Percentiles rank a stretch among this genome's conserved stretches.
These are phyloP conservation scores for Erigeron canadensis DNA, from an alignment of 129 eudicot genomes.

Conservation along the genomic window DNA sequence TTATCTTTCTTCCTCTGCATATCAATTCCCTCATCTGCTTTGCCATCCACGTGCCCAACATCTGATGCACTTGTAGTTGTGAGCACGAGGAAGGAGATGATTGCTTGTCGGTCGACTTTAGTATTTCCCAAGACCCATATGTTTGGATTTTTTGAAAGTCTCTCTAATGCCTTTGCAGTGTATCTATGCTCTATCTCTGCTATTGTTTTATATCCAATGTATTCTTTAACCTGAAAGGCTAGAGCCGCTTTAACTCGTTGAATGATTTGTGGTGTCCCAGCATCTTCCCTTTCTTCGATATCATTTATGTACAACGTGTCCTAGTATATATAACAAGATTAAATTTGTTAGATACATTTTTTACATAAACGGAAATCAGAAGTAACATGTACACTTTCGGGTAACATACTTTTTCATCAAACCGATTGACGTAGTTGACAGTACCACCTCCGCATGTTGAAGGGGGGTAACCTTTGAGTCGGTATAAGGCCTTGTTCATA, in stretches of 20 bases:
- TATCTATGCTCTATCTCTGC: slow-evolving; percentile 38
- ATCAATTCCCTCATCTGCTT: background rate
- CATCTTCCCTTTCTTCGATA: slow-evolving; percentile 80
- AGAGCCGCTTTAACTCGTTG: slow-evolving; percentile 70
- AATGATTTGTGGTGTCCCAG: slow-evolving; percentile 70
- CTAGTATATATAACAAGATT: slow-evolving; percentile 22
- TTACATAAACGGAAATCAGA: background rate
- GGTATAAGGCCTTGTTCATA: slow-evolving; percentile 63
- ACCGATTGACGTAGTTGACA: slow-evolving; percentile 65
- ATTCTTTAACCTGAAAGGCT: slow-evolving; percentile 69
- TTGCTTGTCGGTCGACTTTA: slow-evolving; percentile 41
- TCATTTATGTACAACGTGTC: slow-evolving; percentile 53
- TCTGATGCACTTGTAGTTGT: slow-evolving; percentile 22
- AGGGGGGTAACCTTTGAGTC: slow-evolving; percentile 57
- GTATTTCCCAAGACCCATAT: slow-evolving; percentile 54
- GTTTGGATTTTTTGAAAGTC: slow-evolving; percentile 43
- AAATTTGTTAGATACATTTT: background rate
- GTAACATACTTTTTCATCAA: slow-evolving; percentile 42
- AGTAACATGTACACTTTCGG: background rate
- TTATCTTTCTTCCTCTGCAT: background rate
- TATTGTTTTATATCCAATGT: slow-evolving; percentile 47
- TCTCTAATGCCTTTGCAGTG: slow-evolving; percentile 45
- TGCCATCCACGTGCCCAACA: background rate
- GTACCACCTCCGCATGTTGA: slow-evolving; percentile 95
- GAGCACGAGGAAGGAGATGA: slow-evolving; percentile 57